Percentiles rank a stretch among this genome's conserved stretches.
Conservation (phyloP, 768 basidiomycete genomes). For the Sistotremastrum suecicum region DNA sequence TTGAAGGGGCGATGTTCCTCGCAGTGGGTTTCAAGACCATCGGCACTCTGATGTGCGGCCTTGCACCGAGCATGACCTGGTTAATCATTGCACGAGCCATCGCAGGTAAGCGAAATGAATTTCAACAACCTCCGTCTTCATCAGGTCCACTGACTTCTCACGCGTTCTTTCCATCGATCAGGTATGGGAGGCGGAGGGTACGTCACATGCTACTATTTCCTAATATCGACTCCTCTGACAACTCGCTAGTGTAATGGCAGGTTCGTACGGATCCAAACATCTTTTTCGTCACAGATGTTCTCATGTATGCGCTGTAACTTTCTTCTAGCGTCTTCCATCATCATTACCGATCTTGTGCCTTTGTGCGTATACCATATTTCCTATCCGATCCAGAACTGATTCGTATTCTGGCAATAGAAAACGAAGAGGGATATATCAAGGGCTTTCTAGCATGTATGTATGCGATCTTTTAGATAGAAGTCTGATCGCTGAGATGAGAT, state of each 20-base stretch:
- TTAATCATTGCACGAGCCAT: slow-evolving; percentile 72
- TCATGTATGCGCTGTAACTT: background rate
- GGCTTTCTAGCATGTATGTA: slow-evolving; percentile 73
- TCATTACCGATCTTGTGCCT: slow-evolving; percentile 81
- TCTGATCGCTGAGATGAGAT: no score
- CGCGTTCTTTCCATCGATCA: no score
- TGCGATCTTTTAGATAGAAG: background rate
- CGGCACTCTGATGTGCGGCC: slow-evolving; percentile 76
- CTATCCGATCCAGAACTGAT: no score
- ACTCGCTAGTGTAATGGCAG: slow-evolving; percentile 62
- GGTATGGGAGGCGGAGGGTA: slow-evolving; percentile 86
- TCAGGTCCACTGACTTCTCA: no score
- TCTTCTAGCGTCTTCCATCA: slow-evolving; percentile 58
- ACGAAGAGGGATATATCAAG: slow-evolving; percentile 84
- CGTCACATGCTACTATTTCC: no score
- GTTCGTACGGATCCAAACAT: slow-evolving; percentile 17
- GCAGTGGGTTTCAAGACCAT: slow-evolving; percentile 10
- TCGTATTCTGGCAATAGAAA: slow-evolving; percentile 30
- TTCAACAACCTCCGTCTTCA: no score
- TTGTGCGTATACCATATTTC: slow-evolving; percentile 34
- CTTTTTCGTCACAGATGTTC: no score
- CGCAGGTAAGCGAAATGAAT: slow-evolving; percentile 27
- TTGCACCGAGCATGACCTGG: slow-evolving; percentile 74
- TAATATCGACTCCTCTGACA: no score
- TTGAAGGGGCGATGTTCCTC: no score